phyloP scores from a whole-genome alignment of 208 protist species.

The Acanthamoeba lugdunensis region DNA sequence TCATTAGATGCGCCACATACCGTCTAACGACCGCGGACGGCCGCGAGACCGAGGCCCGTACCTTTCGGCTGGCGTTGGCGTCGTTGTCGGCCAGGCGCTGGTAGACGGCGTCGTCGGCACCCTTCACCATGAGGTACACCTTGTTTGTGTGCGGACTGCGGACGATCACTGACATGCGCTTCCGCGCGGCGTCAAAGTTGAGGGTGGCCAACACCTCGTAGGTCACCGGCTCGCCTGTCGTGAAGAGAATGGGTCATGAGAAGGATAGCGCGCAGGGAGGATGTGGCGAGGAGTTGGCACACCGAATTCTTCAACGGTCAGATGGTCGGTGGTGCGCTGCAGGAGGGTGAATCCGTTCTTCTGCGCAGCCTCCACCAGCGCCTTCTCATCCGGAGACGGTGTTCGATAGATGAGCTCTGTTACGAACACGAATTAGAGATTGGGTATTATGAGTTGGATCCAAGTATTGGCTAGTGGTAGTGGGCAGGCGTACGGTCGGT shows the following conservation, averaged over 20 bases:
- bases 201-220: not conserved
- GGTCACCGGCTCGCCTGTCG: not conserved
- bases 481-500: not conserved
- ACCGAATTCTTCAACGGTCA: constrained; percentile 16
- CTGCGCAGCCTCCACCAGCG: constrained; percentile 90
- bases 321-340: constrained; percentile 18
- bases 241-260: no score
- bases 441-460: no score
- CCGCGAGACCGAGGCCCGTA: not conserved
- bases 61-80: not conserved
- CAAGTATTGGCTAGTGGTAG: not conserved
- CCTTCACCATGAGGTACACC: constrained; percentile 18
- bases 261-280: not conserved
- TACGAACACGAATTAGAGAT: not conserved
- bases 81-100: not conserved
- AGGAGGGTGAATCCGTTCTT: constrained; percentile 80
- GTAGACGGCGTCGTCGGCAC: constrained; percentile 25
- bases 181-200: not conserved
- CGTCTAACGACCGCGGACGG: not conserved
- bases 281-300: not conserved
- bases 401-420: constrained; percentile 89
- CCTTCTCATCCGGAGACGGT: constrained; percentile 93
- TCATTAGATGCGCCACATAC: not conserved
- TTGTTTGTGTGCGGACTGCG: constrained; percentile 9
- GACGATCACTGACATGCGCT: constrained; percentile 84